Conservation (phyloP, 2,329 filamentous ascomycete genomes). For the Cyclaneusma minus region DNA sequence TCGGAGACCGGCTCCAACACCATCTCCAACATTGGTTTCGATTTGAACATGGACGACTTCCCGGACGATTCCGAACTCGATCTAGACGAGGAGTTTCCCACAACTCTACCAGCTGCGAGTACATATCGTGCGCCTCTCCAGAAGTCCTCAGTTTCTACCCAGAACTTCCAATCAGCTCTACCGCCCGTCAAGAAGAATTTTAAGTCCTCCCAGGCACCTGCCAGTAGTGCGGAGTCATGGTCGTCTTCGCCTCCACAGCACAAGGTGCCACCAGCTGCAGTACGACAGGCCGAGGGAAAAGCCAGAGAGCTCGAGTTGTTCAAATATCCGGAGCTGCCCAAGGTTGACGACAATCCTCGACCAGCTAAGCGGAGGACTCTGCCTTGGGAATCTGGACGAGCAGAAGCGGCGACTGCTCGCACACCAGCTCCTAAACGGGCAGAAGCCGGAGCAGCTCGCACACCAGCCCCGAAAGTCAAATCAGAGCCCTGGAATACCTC, state of each 20-base stretch:
- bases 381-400: constrained; percentile 16
- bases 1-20: constrained; percentile 75
- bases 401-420: constrained; percentile 17
- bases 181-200: no score
- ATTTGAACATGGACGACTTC: constrained; percentile 70
- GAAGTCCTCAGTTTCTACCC: constrained; percentile 1
- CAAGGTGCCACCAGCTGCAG: constrained; percentile 17
- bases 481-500: constrained; percentile 55
- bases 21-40: constrained; percentile 48
- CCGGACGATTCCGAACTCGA: constrained; percentile 71
- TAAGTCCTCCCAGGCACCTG: no score
- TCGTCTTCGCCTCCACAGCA: constrained; percentile 31
- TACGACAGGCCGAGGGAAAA: constrained; percentile 6
- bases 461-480: constrained; percentile 13
- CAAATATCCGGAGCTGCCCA: constrained; percentile 3
- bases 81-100: constrained; percentile 47
- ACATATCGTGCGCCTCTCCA: background rate
- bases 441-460: background rate
- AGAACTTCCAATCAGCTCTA: constrained; percentile 1
- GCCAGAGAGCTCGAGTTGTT: constrained; percentile 5
- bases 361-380: constrained; percentile 22
- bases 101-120: constrained; percentile 9
- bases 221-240: constrained; percentile 18
- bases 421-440: constrained; percentile 19
- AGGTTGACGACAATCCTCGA: constrained; percentile 9